These are phyloP conservation scores for Exsudoporus floridanus DNA, from an alignment of 1,284 basidiomycete genomes.

Conservation along the genomic window DNA sequence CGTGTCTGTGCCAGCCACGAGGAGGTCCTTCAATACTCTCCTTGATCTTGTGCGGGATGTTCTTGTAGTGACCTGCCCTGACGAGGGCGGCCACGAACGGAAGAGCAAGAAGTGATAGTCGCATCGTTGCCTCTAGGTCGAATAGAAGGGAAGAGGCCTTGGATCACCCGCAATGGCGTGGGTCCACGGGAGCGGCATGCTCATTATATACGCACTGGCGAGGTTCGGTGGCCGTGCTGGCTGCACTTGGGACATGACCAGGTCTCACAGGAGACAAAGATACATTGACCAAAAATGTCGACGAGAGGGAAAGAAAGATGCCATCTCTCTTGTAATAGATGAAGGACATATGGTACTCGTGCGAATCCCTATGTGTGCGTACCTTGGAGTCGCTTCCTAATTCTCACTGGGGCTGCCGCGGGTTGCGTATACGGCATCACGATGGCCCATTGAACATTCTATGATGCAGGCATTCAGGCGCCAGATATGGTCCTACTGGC, in stretches of 20 bases:
- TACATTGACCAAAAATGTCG: no score
- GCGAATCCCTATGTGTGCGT: not conserved
- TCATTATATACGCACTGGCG: slow-evolving; percentile 7
- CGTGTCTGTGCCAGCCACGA: slow-evolving; percentile 17
- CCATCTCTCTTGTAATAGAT: slow-evolving; percentile 7
- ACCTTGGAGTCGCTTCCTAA: not conserved
- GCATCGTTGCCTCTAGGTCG: slow-evolving; percentile 1
- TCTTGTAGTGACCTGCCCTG: not conserved
- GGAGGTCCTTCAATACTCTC: slow-evolving; percentile 21
- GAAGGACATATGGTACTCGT: slow-evolving; percentile 2
- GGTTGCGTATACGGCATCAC: no score
- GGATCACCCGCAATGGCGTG: not conserved
- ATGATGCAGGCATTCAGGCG: no score
- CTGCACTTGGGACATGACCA: not conserved
- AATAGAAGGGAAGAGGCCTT: not conserved
- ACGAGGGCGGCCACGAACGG: slow-evolving; percentile 31
- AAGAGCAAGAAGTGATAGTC: slow-evolving; percentile 7
- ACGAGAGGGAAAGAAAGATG: not conserved
- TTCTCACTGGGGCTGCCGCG: no score
- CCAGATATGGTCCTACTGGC: no score
- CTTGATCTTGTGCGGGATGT: slow-evolving; percentile 16
- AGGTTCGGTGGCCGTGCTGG: not conserved
- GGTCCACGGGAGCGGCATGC: not conserved
- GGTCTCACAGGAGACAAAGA: not conserved
- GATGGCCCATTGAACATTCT: no score